phyloP scores from a whole-genome alignment of 176 grass and related monocot genomes.

The Cenchrus fungigraminus region DNA sequence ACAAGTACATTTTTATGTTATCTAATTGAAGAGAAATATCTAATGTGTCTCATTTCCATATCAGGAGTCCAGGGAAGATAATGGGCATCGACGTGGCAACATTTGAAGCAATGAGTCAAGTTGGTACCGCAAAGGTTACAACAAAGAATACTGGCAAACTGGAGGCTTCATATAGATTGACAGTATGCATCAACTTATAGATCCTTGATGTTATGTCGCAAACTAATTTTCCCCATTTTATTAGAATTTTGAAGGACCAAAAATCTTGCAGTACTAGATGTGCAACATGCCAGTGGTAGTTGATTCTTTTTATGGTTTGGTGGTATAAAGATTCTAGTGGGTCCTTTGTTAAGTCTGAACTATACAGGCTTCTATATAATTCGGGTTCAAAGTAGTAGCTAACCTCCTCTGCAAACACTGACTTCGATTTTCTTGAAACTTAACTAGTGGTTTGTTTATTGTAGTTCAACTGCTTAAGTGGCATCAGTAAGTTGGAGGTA shows the following conservation, averaged over 20 bases:
- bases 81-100: conserved; percentile 56
- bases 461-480: conserved; percentile 76
- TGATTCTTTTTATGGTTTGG: background rate
- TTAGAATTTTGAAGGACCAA: background rate
- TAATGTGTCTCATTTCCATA: conserved; percentile 28
- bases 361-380: background rate
- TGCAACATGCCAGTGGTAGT: background rate
- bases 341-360: background rate
- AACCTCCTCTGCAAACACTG: background rate
- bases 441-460: conserved; percentile 38
- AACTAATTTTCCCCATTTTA: background rate
- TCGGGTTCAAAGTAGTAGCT: conserved; percentile 1
- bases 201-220: background rate
- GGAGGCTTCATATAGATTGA: conserved; percentile 92
- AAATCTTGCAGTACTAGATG: background rate
- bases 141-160: conserved; percentile 78
- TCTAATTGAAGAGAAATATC: conserved; percentile 16
- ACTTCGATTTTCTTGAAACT: conserved; percentile 26
- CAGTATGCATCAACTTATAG: conserved; percentile 47
- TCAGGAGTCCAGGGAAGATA: conserved; percentile 93
- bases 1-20: conserved; percentile 8
- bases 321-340: background rate
- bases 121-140: conserved; percentile 67
- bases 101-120: conserved; percentile 90
- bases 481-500: conserved; percentile 85